phyloP scores from a whole-genome alignment of 768 basidiomycete genomes.

The Lactifluus hygrophoroides region DNA sequence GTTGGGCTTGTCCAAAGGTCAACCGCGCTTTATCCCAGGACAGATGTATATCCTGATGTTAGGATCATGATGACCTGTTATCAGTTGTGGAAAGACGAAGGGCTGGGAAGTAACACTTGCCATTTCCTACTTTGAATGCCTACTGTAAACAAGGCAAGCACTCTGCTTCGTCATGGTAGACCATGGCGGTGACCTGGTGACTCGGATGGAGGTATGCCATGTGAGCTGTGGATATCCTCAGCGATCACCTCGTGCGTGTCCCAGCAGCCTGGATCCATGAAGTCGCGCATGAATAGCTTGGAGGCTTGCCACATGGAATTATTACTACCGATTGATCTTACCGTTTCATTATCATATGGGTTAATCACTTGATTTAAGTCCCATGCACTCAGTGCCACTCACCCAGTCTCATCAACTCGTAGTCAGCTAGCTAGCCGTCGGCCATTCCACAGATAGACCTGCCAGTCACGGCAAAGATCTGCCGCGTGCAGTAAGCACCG shows the following conservation, averaged over 20 bases:
- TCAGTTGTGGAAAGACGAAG: neutral
- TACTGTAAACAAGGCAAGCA: neutral
- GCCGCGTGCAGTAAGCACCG: neutral
- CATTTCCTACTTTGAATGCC: neutral
- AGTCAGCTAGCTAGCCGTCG: neutral
- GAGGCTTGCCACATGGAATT: neutral
- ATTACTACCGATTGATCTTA: too few relatives aligned
- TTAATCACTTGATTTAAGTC: neutral
- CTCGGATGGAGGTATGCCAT: neutral
- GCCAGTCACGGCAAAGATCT: neutral
- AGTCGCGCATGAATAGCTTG: neutral
- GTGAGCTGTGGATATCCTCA: neutral
- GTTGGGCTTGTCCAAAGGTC: neutral
- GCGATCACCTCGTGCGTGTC: neutral
- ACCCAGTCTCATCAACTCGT: neutral
- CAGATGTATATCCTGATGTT: too few relatives aligned
- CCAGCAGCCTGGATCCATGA: neutral
- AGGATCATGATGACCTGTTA: neutral
- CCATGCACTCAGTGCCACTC: neutral
- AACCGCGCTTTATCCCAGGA: too few relatives aligned
- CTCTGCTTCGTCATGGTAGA: too few relatives aligned
- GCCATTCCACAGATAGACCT: too few relatives aligned
- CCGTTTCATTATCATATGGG: too few relatives aligned
- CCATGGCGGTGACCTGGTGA: too few relatives aligned
- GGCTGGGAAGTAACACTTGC: neutral